Evolutionary conservation across 2,329 filamentous ascomycete genomes (phyloP).

Genomic region (Fusarium devonianum): DNA sequence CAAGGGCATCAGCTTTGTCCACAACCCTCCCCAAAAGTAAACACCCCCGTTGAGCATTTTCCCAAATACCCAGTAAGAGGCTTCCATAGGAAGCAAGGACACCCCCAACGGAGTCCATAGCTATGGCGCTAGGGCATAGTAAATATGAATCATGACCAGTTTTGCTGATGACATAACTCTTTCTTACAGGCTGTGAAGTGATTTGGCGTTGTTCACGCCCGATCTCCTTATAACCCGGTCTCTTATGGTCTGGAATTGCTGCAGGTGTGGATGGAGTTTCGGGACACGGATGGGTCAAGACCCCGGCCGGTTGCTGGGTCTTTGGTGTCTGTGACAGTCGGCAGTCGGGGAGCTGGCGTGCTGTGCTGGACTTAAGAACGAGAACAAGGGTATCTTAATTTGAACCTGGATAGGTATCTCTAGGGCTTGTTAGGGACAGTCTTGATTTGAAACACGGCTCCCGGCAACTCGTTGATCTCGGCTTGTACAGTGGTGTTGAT

Average conservation of each 20-base stretch:
- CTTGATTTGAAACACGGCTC: constrained; percentile 95
- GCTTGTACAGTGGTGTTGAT: constrained; percentile 92
- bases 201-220: constrained; percentile 31
- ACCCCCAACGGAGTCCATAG: constrained; percentile 43
- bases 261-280: constrained; percentile 38
- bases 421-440: constrained; percentile 70
- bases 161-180: constrained; percentile 49
- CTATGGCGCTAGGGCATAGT: constrained; percentile 48
- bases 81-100: constrained; percentile 39
- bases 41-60: constrained; percentile 42
- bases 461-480: constrained; percentile 85
- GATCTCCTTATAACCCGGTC: constrained; percentile 23
- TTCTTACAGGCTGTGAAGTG: constrained; percentile 49
- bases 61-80: constrained; percentile 39
- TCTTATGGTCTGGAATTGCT: constrained; percentile 23
- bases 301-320: constrained; percentile 30
- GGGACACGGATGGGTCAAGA: constrained; percentile 25
- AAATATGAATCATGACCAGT: constrained; percentile 45
- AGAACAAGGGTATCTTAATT: constrained; percentile 38
- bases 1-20: constrained; percentile 90
- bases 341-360: constrained; percentile 25
- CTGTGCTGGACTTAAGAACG: constrained; percentile 27
- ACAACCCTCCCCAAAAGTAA: constrained; percentile 91
- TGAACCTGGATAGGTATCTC: constrained; percentile 25
- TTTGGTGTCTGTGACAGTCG: constrained; percentile 24